Evolutionary conservation across 2,329 filamentous ascomycete species (phyloP), one percentile per base, ranked within the genome.

Genomic region (Fusarium sp.): DNA sequence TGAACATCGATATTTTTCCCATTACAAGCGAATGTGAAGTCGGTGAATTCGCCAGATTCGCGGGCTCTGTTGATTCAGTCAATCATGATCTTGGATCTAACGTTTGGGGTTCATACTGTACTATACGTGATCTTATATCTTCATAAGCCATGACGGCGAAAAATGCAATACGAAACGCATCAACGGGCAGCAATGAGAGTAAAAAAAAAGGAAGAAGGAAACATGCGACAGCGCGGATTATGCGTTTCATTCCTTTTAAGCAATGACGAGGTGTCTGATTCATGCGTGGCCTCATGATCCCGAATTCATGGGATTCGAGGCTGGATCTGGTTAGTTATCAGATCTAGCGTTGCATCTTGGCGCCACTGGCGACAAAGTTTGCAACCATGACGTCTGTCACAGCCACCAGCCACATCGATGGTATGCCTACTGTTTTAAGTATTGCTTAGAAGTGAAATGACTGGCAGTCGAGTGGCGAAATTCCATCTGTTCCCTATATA

Each of bases 291-390:
- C 31, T 9, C 31, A 41, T 15, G 38, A 38, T 57, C 23, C 16
- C 15, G 10, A 41, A 42, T 49, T n/a, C 55, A 18, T 49, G 19
- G 31, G 9, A 42, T 29, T 42, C 2, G 1, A 14, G 6, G 27
- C 44, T 27, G 33, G 12, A 39, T 60, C 16, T 23, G 62, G 63
- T 33, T 29, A 66, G 33, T 8, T 27, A 14, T 15, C 33, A 42
- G 21, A 23, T 18, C 12, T 66, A 66, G 63, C 63, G 52, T 37
- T 25, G 12, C 6, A 66, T 18, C n/a, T 19, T 51, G 10, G 48
- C 63, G 62, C 63, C 63, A 66, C 38, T 45, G 61, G 51, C 61
- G 51, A 66, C 14, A 66, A 21, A 15, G 61, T 66, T 66, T 25
- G 3, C 3, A n/a, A 19, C 25, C 25, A 38, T 42, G 45, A 27